Percentiles rank a stretch among this genome's conserved stretches.
Evolutionary conservation across 306 rosid genomes (phyloP).

Genomic region (Prunus kanzakura): DNA sequence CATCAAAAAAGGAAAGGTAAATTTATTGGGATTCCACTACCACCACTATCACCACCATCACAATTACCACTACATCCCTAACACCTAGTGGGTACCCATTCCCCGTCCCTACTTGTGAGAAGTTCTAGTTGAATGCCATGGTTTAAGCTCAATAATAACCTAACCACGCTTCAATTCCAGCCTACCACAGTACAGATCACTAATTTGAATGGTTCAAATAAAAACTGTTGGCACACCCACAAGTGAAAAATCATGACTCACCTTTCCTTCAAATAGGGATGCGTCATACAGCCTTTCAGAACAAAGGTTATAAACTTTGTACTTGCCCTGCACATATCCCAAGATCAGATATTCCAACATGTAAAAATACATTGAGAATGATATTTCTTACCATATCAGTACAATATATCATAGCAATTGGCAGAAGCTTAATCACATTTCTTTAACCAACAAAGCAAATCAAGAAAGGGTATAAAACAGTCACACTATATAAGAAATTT

Average conservation of each 20-base stretch:
- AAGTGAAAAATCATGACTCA: conserved; percentile 37
- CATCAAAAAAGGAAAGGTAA: not conserved
- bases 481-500: not conserved
- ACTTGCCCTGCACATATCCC: conserved; percentile 63
- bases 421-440: not conserved
- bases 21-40: not conserved
- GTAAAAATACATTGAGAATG: not conserved
- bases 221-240: not conserved
- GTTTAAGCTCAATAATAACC: not conserved
- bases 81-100: too few relatives aligned
- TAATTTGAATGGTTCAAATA: not conserved
- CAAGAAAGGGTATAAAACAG: not conserved
- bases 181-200: not conserved
- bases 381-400: not conserved
- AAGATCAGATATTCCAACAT: not conserved
- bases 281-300: conserved; percentile 98
- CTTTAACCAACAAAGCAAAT: not conserved
- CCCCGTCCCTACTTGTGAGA: not conserved
- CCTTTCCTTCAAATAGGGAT: conserved; percentile 96
- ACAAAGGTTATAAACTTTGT: conserved; percentile 97
- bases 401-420: not conserved
- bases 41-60: too few relatives aligned
- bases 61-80: too few relatives aligned
- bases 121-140: not conserved
- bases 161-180: not conserved